These are phyloP conservation scores for Darksidea phi DNA, from an alignment of 495 filamentous ascomycete genomes.

Conservation along the genomic window DNA sequence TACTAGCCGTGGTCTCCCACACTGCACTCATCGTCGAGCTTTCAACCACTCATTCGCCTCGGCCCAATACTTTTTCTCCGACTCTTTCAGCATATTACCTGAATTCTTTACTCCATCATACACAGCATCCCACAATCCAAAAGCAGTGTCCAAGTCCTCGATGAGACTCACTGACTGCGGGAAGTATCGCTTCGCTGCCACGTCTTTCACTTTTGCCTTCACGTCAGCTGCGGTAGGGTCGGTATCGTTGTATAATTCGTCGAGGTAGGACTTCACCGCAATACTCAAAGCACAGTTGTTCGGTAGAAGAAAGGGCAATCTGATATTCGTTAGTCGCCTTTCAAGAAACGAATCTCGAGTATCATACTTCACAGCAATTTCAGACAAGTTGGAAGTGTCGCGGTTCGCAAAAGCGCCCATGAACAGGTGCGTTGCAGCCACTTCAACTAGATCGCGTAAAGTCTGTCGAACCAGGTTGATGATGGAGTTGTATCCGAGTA, in stretches of 20 bases:
- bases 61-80: constrained; percentile 31
- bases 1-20: not conserved
- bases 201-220: constrained; percentile 58
- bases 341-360: not conserved
- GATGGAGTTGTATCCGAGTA: constrained; percentile 83
- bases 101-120: constrained; percentile 66
- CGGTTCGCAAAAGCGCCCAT: constrained; percentile 74
- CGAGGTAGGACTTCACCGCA: constrained; percentile 87
- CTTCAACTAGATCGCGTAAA: constrained; percentile 80
- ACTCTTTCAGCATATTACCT: constrained; percentile 37
- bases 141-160: constrained; percentile 75
- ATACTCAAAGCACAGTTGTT: constrained; percentile 82
- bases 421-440: constrained; percentile 72
- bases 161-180: constrained; percentile 72
- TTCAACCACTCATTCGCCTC: constrained; percentile 38
- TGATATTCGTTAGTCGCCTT: constrained; percentile 38
- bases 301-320: constrained; percentile 81
- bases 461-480: constrained; percentile 73
- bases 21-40: constrained; percentile 9
- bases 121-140: constrained; percentile 77
- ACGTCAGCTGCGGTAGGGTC: constrained; percentile 58
- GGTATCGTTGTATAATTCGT: constrained; percentile 64
- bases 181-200: constrained; percentile 67
- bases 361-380: constrained; percentile 70
- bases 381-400: constrained; percentile 65